Percentiles rank a stretch among this genome's conserved stretches.
Conservation (phyloP, 1,284 basidiomycete species). For the Trametes sp. region DNA sequence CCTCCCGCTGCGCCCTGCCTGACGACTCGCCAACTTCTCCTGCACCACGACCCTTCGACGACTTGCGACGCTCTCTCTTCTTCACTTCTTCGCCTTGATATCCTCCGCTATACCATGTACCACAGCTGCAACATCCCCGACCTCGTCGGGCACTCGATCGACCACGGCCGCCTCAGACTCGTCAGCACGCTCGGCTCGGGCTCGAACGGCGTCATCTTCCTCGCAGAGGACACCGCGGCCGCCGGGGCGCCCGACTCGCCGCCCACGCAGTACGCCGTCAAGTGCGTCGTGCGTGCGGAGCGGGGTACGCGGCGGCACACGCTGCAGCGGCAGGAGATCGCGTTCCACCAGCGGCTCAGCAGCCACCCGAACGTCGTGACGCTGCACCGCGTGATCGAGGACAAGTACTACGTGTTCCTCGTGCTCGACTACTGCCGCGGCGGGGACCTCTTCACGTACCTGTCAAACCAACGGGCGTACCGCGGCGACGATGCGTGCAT, state of each 20-base stretch:
- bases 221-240: slow-evolving; percentile 69
- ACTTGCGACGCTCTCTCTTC: neutral
- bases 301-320: slow-evolving; percentile 46
- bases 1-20: neutral
- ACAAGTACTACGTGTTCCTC: slow-evolving; percentile 63
- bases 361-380: slow-evolving; percentile 60
- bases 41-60: neutral
- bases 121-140: slow-evolving; percentile 30
- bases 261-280: slow-evolving; percentile 39
- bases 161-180: slow-evolving; percentile 80
- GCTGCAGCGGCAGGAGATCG: slow-evolving; percentile 56
- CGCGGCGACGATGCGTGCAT: slow-evolving; percentile 37
- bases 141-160: slow-evolving; percentile 71
- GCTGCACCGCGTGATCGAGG: slow-evolving; percentile 68
- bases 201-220: slow-evolving; percentile 93
- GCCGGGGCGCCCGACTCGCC: slow-evolving; percentile 31
- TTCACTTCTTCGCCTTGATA: neutral
- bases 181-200: slow-evolving; percentile 88
- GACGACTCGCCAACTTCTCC: neutral
- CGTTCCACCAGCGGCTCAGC: slow-evolving; percentile 60
- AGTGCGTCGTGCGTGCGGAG: slow-evolving; percentile 39
- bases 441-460: slow-evolving; percentile 41
- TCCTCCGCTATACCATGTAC: slow-evolving; percentile 17
- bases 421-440: slow-evolving; percentile 68
- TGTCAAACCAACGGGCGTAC: slow-evolving; percentile 30